Conservation (phyloP, 129 eudicot genomes). For the Gnaphalium uliginosum region DNA sequence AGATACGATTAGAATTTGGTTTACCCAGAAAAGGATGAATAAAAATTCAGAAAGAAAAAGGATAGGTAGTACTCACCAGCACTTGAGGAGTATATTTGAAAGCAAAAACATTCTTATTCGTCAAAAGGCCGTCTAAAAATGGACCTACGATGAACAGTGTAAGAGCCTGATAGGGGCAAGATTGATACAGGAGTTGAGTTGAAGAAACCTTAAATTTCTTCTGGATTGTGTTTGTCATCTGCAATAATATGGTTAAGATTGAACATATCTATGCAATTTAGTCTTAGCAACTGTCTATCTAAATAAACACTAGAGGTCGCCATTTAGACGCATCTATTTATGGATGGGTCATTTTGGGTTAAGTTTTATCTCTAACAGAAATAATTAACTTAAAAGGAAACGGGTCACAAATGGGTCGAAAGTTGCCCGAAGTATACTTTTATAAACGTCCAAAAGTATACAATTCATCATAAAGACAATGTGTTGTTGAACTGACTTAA, state of each 20-base stretch:
- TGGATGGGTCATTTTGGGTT: background rate
- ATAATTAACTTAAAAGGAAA: background rate
- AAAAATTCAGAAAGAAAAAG: background rate
- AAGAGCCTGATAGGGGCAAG: constrained; percentile 72
- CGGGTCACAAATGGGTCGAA: background rate
- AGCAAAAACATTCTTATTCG: constrained; percentile 69
- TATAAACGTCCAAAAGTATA: background rate
- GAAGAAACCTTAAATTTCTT: constrained; percentile 89
- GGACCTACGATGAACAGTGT: constrained; percentile 72
- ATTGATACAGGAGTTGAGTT: constrained; percentile 77
- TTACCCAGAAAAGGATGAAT: background rate
- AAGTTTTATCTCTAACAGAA: background rate
- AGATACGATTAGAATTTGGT: background rate
- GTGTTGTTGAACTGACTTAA: background rate
- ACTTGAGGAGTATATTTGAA: constrained; percentile 73
- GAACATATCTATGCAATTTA: constrained; percentile 16
- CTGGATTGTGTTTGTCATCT: constrained; percentile 92
- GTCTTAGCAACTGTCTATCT: constrained; percentile 7
- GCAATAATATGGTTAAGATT: constrained; percentile 37
- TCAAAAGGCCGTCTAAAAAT: constrained; percentile 73
- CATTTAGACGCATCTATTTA: too few relatives aligned
- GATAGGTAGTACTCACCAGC: constrained; percentile 50
- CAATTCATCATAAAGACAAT: too few relatives aligned
- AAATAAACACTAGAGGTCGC: constrained; percentile 9
- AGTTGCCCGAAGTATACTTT: background rate